Evolutionary conservation across 2,329 filamentous ascomycete genomes (phyloP).

Genomic region (Paraphoma chrysanthemicola): DNA sequence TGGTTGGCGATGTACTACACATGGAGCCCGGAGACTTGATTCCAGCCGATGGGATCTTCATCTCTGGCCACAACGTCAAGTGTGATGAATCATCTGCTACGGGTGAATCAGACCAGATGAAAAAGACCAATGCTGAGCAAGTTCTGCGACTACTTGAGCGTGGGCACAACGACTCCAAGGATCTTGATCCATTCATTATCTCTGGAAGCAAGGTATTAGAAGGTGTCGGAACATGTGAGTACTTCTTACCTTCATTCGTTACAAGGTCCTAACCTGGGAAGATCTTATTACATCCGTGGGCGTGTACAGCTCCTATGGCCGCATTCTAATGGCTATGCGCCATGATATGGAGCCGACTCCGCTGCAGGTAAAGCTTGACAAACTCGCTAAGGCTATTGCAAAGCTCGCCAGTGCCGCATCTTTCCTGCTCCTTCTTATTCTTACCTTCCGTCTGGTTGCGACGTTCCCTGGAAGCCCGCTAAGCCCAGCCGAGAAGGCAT

Average conservation of each 20-base stretch:
- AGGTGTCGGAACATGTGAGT: slow-evolving; percentile 58
- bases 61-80: slow-evolving; percentile 69
- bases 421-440: slow-evolving; percentile 47
- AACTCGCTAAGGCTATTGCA: slow-evolving; percentile 59
- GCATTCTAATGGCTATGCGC: slow-evolving; percentile 63
- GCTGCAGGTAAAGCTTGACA: slow-evolving; percentile 61
- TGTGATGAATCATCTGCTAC: slow-evolving; percentile 78
- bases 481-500: slow-evolving; percentile 38
- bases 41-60: slow-evolving; percentile 73
- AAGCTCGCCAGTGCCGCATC: slow-evolving; percentile 55
- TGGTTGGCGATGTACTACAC: slow-evolving; percentile 74
- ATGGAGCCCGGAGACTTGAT: slow-evolving; percentile 73
- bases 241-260: slow-evolving; percentile 41
- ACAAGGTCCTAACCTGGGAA: too few species aligned
- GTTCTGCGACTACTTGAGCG: slow-evolving; percentile 64
- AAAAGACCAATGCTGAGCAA: slow-evolving; percentile 68
- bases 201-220: slow-evolving; percentile 64
- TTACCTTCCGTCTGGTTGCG: slow-evolving; percentile 48
- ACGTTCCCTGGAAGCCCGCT: slow-evolving; percentile 35
- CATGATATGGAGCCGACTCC: slow-evolving; percentile 62
- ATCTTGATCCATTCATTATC: slow-evolving; percentile 70
- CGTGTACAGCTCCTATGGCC: slow-evolving; percentile 62
- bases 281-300: slow-evolving; percentile 61
- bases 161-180: slow-evolving; percentile 54
- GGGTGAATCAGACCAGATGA: slow-evolving; percentile 74